Evolutionary conservation across 345 rosid genomes (phyloP), one percentile per base, ranked within the genome.

Genomic region (Eutrema yunnanense): DNA sequence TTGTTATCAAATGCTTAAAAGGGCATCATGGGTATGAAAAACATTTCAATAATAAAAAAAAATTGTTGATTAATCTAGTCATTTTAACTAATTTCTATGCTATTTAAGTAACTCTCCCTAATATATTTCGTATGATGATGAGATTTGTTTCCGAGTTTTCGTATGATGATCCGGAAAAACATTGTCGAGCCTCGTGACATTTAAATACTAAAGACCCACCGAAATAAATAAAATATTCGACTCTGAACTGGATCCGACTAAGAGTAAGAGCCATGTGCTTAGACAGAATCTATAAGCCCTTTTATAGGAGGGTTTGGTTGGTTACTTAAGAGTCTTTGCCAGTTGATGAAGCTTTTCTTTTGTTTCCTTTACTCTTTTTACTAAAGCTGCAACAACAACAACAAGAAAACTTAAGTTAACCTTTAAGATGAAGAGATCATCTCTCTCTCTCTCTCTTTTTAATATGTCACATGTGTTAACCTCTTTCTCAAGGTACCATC

Each of bases 171-270:
- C 63, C 63, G 4, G 49, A 42, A 30, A 67, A 59, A 58, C 10
- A 10, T 61, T 75, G 74, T 75, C 69, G 70, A 75, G 70, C 13
- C 70, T 62, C 79, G 79, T 75, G 79, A 75, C 79, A 54, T 11
- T 62, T 44, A 54, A 54, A 46, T 22, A 54, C 10, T 62, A 46
- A 54, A 68, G 27, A 69, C 70, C 79, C 74, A 69, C 71, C 65
- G 65, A 76, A 12, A 38, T 76, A 19, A 62, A 76, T 76, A 62
- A 62, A 76, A 69, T 63, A 69, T 76, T 69, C 52, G 26, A 46
- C 46, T 62, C 70, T 61, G 69, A 69, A 69, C 75, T 69, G 71
- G 79, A 69, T 57, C 75, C 36, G 65, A 76, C 60, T 40, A 63
- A 48, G 16, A 43, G n/a, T 46, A 49, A 26, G 22, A 48, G 60